Evolutionary conservation across 176 grass and related monocot species (phyloP).

Genomic region (Aegilops tauschii): DNA sequence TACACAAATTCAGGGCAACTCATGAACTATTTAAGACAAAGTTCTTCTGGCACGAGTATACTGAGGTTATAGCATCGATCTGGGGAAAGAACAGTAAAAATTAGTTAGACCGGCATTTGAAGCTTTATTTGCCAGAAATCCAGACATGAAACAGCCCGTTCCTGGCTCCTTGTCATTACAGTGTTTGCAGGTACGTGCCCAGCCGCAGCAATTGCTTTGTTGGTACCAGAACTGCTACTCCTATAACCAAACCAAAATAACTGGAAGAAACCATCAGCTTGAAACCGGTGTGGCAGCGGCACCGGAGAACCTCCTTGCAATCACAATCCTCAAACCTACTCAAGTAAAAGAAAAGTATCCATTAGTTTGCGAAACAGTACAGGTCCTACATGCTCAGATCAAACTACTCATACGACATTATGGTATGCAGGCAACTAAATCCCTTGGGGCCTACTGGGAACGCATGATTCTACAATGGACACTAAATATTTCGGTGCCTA

Average conservation of each 20-base stretch:
- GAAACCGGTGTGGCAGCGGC: neutral
- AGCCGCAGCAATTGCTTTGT: constrained; percentile 9
- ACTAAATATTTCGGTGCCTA: neutral
- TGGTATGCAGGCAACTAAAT: neutral
- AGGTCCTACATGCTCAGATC: neutral
- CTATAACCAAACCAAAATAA: constrained; percentile 8
- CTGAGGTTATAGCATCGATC: neutral
- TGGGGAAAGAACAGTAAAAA: neutral
- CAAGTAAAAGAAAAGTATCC: neutral
- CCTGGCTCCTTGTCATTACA: constrained; percentile 17
- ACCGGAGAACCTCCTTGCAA: neutral
- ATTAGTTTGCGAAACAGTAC: neutral
- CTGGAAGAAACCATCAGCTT: neutral
- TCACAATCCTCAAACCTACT: constrained; percentile 7
- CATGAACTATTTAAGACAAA: neutral
- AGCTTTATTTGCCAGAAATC: constrained; percentile 42
- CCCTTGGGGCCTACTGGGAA: too few species aligned
- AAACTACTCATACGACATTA: neutral
- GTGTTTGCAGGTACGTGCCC: neutral
- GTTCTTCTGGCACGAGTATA: neutral
- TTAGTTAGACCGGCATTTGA: constrained; percentile 5
- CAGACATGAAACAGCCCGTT: neutral
- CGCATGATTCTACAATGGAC: neutral
- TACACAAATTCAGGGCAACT: neutral
- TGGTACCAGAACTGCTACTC: neutral